Evolutionary conservation across 2,329 filamentous ascomycete genomes (phyloP), one percentile per base, ranked within the genome.

Genomic region (Trichoderma simmonsii): DNA sequence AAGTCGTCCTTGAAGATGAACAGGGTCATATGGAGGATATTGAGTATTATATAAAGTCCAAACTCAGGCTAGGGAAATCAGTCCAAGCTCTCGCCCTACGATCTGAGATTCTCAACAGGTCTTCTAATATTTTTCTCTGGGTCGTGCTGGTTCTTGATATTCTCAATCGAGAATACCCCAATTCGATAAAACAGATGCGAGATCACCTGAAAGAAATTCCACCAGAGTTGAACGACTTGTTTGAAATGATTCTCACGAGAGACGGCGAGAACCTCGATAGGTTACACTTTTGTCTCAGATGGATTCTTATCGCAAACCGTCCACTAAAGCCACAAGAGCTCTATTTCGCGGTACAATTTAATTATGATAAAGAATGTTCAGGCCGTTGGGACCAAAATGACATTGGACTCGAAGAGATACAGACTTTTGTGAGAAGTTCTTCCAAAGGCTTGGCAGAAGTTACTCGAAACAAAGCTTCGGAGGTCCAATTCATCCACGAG

Each of bases 401-500:
- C 6, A 18, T 67, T 1, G 6, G 8, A 3, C 0, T 15, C 1
- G 57, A 60, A 2, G n/a, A 62, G 14, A 70, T 84, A 71, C 48
- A 76, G 1, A 75, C 64, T 6, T 85, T 79, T 28, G 77, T 77
- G 74, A 74, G 81, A 59, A 78, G 73, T 60, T 81, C 77, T 0
- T 87, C 85, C 0, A 86, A 86, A 72, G 85, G 86, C 0, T 79
- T 87, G 12, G 82, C 81, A 0, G 83, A 86, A 72, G 68, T 80
- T 1, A 83, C 80, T 0, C 78, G 75, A 26, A 73, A 75, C 0
- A 71, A 77, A 14, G 28, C 21, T 0, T 71, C 66, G 2, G 80
- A 74, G 0, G 80, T 86, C 1, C 85, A 86, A 68, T 86, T 61
- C 74, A 87, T 87, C 7, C 86, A 88, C 43, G 84, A 87, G 72